Base-by-base conservation (phyloP, 768 basidiomycete species). In the Lenzites betulinus region DNA sequence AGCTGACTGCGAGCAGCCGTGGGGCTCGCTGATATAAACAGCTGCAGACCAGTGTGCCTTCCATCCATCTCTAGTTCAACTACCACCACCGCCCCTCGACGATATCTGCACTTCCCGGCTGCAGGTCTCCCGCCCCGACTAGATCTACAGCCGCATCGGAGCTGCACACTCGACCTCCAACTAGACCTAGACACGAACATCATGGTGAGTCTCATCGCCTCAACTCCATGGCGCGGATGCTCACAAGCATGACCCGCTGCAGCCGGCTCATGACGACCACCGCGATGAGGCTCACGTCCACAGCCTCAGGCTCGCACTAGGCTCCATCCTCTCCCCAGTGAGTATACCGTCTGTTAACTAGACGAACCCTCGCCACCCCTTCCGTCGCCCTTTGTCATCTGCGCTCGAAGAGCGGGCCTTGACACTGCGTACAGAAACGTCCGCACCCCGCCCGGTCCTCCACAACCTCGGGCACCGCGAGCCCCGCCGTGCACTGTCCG, bases 321-420 rank as follows among this genome's bases (percentile, higher is more conserved):
- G 86, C 22, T 84, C 83, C 65, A 85, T 88, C 43, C 71, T 88
- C 13, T 74, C 81, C 12, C 84, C 85, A 62, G 85, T 86, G 68
- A 72, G 84, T 78, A 20, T 53, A 8, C 25, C 41, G 30, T 42
- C 25, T 41, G 7, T 48, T 20, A 46, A 25, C 33, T 43, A 18
- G 18, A 42, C 51, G n/a, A 22, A n/a, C 60, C 41, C 26, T 47
- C 51, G 26, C 58, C 49, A 51, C 63, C 54, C 48, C 55, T 58
- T 53, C 52, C 30, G 49, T 62, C 26, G 38, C 38, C 15, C 38
- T 39, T 39, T 39, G 38, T 39, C 46, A 41, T 28, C 22, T 7
- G 22, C 51, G 41, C 64, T 64, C 46, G 38, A 22, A 52, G 23
- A 53, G 20, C 46, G 52, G 30, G 42, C 51, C 58, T 57, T 59